Evolutionary conservation across 1,284 basidiomycete genomes (phyloP), one percentile per base, ranked within the genome.

Genomic region (Ceraceosorus guamensis): DNA sequence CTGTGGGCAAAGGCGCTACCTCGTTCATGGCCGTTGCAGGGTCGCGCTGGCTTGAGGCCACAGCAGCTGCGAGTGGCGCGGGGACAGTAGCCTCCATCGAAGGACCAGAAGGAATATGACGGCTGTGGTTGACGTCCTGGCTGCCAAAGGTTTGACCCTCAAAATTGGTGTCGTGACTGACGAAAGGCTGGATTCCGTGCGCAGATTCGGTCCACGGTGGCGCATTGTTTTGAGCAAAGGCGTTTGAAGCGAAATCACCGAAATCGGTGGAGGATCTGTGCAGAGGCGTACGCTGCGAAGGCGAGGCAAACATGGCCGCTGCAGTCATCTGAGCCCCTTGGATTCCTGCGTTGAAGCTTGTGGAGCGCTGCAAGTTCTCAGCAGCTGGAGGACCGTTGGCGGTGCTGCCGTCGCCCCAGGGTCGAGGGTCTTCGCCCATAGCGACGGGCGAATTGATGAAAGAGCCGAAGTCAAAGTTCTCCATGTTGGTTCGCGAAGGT

Each of bases 391-490:
- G 32, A 18, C 43, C 24, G 51, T 43, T n/a, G 46, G 35, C 14
- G 45, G 13, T n/a, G 50, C 43, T 44, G 16, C 41, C 52, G 35
- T 46, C 32, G 8, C 45, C 24, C 37, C 37, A 41, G 8, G 37
- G 37, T 8, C 37, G 37, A 8, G 37, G 37, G n/a, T 41, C n/a
- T n/a, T 41, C 37, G 37, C 37, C 37, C n/a, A n/a, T n/a, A 14
- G 52, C 24, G 30, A 34, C 18, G 13, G 59, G 46, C 4, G 55
- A 52, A 53, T 57, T 60, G 54, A 60, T 47, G 44, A 57, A 57
- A 6, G 55, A 50, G 46, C 32, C 24, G 18, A 57, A 55, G 44
- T 57, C 55, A 48, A 57, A 57, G n/a, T n/a, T n/a, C n/a, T n/a
- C n/a, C n/a, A n/a, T n/a, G n/a, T n/a, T n/a, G n/a, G n/a, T n/a